Evolutionary conservation across 2,329 filamentous ascomycete species (phyloP), one percentile per base, ranked within the genome.

Genomic region (Phoma sp.): DNA sequence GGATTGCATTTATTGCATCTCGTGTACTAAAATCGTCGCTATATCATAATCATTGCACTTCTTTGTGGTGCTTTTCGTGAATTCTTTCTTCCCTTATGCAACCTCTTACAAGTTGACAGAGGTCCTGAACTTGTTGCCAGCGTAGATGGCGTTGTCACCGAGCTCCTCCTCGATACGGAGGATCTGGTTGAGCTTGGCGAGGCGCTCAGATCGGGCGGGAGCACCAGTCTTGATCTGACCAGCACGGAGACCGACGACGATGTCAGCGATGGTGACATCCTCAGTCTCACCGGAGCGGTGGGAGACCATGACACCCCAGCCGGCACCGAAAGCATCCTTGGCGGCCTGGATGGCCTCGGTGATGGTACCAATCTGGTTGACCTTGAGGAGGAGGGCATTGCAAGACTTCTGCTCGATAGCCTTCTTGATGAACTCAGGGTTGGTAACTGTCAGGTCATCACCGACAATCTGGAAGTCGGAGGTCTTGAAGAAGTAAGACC

Each of bases 401-500:
- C 93, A 95, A 72, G 95, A 91, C 90, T 99, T 99, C 75, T 95
- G 89, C 80, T 98, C 93, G 69, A 98, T 96, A 74, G 95, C 95
- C 87, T 96, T 96, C 91, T 98, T 97, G 87, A 99, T 99, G 80
- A 95, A 93, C 73, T 91, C 82, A 62, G 95, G 95, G 88, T 99
- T 99, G 81, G 95, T 99, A 80, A 99, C 95, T 67, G 95, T 98
- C 86, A 99, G 81, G 77, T 99, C 95, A 77, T 99, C 95, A 83
- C 89, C 95, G 67, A 99, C 95, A 76, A 99, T 92, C 86, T 99
- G 95, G 85, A 96, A 93, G 81, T 97, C 88, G 76, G 92, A 92
- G 72, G 91, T 95, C 90, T 97, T 97, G 90, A 90, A 96, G 89
- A 98, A 99, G 89, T 98, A 96, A 87, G 91, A 96, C 95, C 95